Base-by-base conservation (phyloP, 805 yeast species). In the Candida yuanshanica region DNA sequence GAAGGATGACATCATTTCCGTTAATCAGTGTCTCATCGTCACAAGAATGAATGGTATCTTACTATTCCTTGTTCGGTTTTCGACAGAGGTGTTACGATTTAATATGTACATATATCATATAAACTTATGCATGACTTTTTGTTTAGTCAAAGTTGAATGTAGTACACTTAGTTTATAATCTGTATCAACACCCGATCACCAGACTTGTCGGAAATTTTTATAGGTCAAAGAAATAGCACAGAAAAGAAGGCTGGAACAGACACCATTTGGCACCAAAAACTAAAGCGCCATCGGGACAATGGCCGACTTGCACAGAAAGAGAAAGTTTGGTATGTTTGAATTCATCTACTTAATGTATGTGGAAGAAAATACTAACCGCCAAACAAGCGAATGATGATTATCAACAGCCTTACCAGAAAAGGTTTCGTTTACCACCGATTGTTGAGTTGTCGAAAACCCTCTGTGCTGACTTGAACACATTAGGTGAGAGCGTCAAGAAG, bases 401-500 rank as follows among this genome's bases (percentile, higher is more conserved):
- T 33, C 43, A 52, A 9, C 48, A 53, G n/a, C 53, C 51, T 4
- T 43, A 49, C 37, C 40, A 51, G 33, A 56, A 56, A 43, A 49
- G 54, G 38, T 43, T 42, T 40, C 58, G 58, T 39, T 49, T 66
- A 41, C 75, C 77, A 48, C 81, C 71, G 6, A 65, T 64, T 20
- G 68, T 67, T 25, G 67, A 71, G 47, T 53, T 69, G 26, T 70
- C 77, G 34, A 69, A 66, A 51, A 70, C 69, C 33, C 60, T 75
- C 52, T 65, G 74, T 63, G 67, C 65, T 23, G 77, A 72, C 48
- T 65, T 80, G 38, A 68, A 74, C 41, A 78, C 78, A 17, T 58
- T 81, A 24, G 88, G 88, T 20, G 88, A 86, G 46, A 60, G 69
- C 7, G 46, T 58, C 1, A 48, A 47, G 42, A 65, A 63, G 45